phyloP scores from a whole-genome alignment of 2,329 filamentous ascomycete species.

The Nannizziopsis arthrosporioides region DNA sequence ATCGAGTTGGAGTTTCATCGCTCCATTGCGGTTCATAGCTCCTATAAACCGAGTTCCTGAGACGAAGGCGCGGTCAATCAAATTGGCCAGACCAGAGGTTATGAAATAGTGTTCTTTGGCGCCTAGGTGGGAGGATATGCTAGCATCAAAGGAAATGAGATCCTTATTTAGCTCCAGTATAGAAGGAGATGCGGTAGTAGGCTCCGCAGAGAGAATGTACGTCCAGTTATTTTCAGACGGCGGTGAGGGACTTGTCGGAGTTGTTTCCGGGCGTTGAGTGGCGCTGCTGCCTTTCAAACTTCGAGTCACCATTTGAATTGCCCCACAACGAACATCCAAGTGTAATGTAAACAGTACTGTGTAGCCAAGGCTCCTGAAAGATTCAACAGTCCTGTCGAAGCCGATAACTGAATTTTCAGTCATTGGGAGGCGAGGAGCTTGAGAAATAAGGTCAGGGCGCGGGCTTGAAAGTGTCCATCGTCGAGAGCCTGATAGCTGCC shows the following conservation, averaged over 20 bases:
- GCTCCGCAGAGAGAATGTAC: conserved; percentile 33
- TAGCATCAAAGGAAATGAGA: conserved; percentile 79
- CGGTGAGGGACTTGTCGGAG: conserved; percentile 38
- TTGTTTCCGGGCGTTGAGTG: conserved; percentile 21
- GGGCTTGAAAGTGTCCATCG: conserved; percentile 66
- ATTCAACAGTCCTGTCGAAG: conserved; percentile 77
- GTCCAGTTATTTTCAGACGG: conserved; percentile 60
- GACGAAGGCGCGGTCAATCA: conserved; percentile 71
- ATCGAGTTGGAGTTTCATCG: conserved; percentile 81
- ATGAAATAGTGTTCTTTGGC: conserved; percentile 62
- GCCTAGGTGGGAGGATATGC: conserved; percentile 60
- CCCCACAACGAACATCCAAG: conserved; percentile 74
- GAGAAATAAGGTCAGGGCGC: conserved; percentile 44
- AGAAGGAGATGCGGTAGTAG: conserved; percentile 43
- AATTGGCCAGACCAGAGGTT: conserved; percentile 59
- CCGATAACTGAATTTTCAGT: conserved; percentile 73
- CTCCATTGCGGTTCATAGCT: conserved; percentile 74
- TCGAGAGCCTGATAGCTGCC: conserved; percentile 40
- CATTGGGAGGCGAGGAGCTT: conserved; percentile 71
- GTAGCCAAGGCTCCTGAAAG: conserved; percentile 67
- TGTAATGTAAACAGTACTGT: conserved; percentile 77
- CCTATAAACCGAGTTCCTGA: conserved; percentile 58
- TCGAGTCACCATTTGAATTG: conserved; percentile 65
- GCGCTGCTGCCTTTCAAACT: conserved; percentile 47
- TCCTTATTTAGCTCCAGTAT: conserved; percentile 76